phyloP scores from a whole-genome alignment of 2,329 filamentous ascomycete species.

The Grosmannia serpens region DNA sequence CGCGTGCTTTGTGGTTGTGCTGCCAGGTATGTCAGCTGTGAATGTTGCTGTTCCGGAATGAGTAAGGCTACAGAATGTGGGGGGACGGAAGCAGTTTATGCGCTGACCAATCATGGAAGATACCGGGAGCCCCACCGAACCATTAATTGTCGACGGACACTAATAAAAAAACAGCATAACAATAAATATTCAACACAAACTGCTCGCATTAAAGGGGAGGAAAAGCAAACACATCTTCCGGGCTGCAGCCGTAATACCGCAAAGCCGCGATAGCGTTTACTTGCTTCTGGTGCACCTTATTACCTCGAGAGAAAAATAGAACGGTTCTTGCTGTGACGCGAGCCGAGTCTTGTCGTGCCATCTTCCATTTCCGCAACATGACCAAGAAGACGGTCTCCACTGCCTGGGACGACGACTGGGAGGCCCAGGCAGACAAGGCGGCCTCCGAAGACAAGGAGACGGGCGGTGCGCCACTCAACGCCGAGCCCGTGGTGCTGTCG shows the following conservation, averaged over 20 bases:
- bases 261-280: background rate
- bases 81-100: background rate
- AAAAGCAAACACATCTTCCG: background rate
- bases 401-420: slow-evolving; percentile 92
- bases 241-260: background rate
- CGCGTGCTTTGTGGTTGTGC: background rate
- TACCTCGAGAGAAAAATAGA: background rate
- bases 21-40: background rate
- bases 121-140: background rate
- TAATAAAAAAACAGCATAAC: background rate
- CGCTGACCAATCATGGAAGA: background rate
- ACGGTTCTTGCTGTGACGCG: background rate
- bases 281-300: background rate
- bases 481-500: slow-evolving; percentile 36
- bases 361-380: slow-evolving; percentile 18
- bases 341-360: background rate
- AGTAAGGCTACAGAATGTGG: background rate
- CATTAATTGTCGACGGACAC: background rate
- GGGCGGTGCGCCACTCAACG: background rate
- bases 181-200: background rate
- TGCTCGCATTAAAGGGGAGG: background rate
- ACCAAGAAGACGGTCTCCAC: slow-evolving; percentile 44
- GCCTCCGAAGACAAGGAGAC: slow-evolving; percentile 14
- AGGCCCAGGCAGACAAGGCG: slow-evolving; percentile 55
- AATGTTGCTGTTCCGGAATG: background rate